Conservation (phyloP, 75 land plant species). For the Larix kaempferi region DNA sequence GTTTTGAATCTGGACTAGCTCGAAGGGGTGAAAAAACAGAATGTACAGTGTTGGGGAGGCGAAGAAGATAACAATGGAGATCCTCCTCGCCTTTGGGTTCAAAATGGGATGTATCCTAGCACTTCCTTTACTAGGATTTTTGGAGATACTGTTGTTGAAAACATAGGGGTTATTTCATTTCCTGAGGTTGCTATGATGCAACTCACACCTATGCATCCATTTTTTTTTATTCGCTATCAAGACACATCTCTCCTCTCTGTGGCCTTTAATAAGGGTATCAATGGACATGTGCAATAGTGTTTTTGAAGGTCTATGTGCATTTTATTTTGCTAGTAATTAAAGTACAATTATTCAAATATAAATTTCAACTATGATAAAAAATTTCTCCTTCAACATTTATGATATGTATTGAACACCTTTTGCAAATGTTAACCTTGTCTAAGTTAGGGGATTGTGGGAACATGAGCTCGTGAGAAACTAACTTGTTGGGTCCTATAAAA, state of each 20-base stretch:
- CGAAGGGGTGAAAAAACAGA: slow-evolving; percentile 38
- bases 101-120: slow-evolving; percentile 94
- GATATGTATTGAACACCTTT: not conserved
- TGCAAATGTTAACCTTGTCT: not conserved
- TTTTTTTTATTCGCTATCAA: slow-evolving; percentile 22
- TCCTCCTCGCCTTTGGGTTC: slow-evolving; percentile 97
- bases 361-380: not conserved
- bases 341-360: not conserved
- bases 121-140: slow-evolving; percentile 96
- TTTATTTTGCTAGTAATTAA: not conserved
- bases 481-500: not conserved
- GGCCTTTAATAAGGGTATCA: not conserved
- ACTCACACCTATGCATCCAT: slow-evolving; percentile 68
- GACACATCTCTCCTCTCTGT: not conserved
- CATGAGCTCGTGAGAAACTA: not conserved
- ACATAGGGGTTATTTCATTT: slow-evolving; percentile 80
- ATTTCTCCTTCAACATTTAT: not conserved
- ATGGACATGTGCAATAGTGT: not conserved
- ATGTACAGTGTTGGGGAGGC: no score
- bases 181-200: slow-evolving; percentile 80
- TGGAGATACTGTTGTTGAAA: slow-evolving; percentile 86
- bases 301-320: not conserved
- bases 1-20: slow-evolving; percentile 77
- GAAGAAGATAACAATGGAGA: slow-evolving; percentile 90
- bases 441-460: not conserved